phyloP scores from a whole-genome alignment of 371 early-diverging fungal species.

The Smittium mucronatum region DNA sequence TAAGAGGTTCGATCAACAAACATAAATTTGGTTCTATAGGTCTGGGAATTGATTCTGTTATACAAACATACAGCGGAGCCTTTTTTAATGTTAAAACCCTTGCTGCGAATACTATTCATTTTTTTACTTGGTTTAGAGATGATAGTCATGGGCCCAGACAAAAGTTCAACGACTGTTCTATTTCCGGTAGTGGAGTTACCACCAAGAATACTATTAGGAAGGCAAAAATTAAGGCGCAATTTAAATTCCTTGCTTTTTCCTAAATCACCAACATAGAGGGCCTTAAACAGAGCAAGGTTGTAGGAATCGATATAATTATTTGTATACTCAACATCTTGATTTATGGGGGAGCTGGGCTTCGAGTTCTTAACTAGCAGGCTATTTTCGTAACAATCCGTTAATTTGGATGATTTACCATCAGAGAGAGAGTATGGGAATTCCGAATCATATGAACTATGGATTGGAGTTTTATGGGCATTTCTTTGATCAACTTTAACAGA shows the following conservation, averaged over 20 bases:
- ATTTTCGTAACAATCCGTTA: not conserved
- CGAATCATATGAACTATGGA: not conserved
- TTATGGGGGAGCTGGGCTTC: not conserved
- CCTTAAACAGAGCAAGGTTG: constrained; percentile 36
- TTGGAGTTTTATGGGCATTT: not conserved
- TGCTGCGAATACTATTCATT: constrained; percentile 61
- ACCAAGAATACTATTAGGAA: constrained; percentile 14
- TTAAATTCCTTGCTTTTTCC: constrained; percentile 64
- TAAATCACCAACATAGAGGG: constrained; percentile 56
- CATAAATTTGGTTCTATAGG: constrained; percentile 70
- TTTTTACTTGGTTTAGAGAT: constrained; percentile 81
- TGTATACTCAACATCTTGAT: not conserved
- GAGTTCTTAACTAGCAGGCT: not conserved
- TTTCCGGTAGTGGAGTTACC: constrained; percentile 1
- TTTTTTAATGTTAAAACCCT: constrained; percentile 53
- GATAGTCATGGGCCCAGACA: constrained; percentile 57
- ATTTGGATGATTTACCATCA: not conserved
- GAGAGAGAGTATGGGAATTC: not conserved
- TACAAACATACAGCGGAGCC: constrained; percentile 55
- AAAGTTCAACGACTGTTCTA: constrained; percentile 41
- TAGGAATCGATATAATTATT: constrained; percentile 24
- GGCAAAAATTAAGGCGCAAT: constrained; percentile 39
- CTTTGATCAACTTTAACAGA: not conserved
- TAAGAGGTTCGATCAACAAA: constrained; percentile 40
- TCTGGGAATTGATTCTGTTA: constrained; percentile 74